Evolutionary conservation across 768 basidiomycete genomes (phyloP), one percentile per base, ranked within the genome.

Genomic region (Mycena amicta): DNA sequence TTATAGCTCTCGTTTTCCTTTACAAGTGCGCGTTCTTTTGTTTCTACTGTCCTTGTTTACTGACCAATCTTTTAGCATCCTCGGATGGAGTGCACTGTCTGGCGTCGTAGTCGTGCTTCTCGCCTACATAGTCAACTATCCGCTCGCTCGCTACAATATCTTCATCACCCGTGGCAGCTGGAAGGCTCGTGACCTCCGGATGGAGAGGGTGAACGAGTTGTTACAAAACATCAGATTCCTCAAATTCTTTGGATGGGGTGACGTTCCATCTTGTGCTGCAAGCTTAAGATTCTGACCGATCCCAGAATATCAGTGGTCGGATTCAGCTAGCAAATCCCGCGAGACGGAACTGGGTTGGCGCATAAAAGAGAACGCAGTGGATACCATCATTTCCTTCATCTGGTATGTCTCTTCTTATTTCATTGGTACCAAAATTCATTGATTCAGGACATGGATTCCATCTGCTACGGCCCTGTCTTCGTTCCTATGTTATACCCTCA

Each of bases 211-310:
- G 53, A 90, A 89, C 62, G 92, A 92, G 67, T 74, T 92, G 1
- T 80, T 92, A 63, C 87, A 89, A 67, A 89, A 87, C 60, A 83
- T 89, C 56, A 78, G 86, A 13, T 88, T 88, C 67, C 71, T 90
- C 56, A 90, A 90, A 67, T 88, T 85, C 67, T 90, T 89, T 66
- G 87, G 88, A 13, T 88, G 88, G 88, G 88, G 88, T 86, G 65
- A n/a, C 29, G 30, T 43, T 46, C 50, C 20, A 5, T 28, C 47
- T 20, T 27, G 46, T 13, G 50, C 50, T 18, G 41, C 8, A 12
- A 46, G 25, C 29, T 56, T 50, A 29, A 56, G 52, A 57, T 2
- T 62, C 33, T 37, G n/a, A 26, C 52, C 59, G 29, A 37, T n/a
- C n/a, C n/a, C 56, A 84, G 85, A 87, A 63, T 80, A 80, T 65